Base-by-base conservation (phyloP, 164 flowering plant species). In the Chimonanthus salicifolius region DNA sequence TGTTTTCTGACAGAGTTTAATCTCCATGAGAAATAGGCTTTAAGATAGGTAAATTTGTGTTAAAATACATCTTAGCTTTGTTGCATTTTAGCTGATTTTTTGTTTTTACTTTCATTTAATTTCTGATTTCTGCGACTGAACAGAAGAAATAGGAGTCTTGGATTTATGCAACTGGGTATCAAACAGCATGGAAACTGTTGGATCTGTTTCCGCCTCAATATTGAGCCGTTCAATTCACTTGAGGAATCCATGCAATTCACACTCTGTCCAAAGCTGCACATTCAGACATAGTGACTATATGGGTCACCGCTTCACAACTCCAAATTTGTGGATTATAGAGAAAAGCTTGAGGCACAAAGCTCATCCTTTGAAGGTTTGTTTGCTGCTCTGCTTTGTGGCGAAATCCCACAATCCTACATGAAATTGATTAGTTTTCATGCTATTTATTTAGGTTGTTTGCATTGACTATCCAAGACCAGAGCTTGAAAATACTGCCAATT, bases 381-480 rank as follows among this genome's bases (percentile, higher is more conserved):
- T 62, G 47, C 49, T 73, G 47, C 4, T 9, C 48, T 21, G 7
- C 46, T 65, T 50, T 50, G 6, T 50, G 15, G 66, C 10, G 45
- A 48, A 48, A 64, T 16, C 44, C 5, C 6, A 51, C 49, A 9
- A 51, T 45, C 71, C 16, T 33, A 51, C 71, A n/a, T 7, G 8
- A 20, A 6, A 74, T 4, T 62, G 65, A 64, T 45, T 74, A 70
- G 67, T 60, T 74, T 54, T 20, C 48, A 63, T 63, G 10, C 33
- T 33, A 33, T 33, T 76, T 4, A 16, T 76, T 46, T 80, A 92
- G 98, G 92, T 95, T 51, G 88, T 90, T 65, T 95, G 98, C 71
- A 73, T 90, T 74, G 99, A 95, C 77, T 91, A 87, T 80, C 98
- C 98, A 47, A 84, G 99, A 74, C 99, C 99, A 5, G 94, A 92